Evolutionary conservation across 176 grass and related monocot genomes (phyloP).

Genomic region (Chrysopogon serrulatus): DNA sequence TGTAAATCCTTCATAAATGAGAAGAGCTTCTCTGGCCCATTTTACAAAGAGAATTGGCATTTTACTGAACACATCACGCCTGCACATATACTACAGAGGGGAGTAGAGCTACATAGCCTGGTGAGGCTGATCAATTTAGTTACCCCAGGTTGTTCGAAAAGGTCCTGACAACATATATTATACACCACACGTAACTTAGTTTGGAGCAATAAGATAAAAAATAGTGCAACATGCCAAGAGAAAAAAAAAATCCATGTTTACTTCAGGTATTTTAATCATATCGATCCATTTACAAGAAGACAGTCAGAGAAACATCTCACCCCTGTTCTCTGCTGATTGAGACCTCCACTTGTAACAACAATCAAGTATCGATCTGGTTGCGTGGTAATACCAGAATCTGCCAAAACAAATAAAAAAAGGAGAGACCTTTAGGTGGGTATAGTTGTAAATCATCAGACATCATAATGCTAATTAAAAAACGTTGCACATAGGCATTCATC

Average conservation of each 20-base stretch:
- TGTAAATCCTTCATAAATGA: not conserved
- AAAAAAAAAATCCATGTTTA: not conserved
- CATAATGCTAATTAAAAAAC: not conserved
- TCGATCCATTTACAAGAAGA: not conserved
- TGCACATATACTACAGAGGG: not conserved
- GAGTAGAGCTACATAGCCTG: not conserved
- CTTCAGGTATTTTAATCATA: not conserved
- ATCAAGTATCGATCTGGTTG: conserved; percentile 63
- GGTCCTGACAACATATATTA: not conserved
- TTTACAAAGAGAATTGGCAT: not conserved
- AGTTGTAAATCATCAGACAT: not conserved
- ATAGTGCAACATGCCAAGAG: not conserved
- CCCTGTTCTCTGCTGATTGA: conserved; percentile 93
- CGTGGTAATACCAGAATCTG: conserved; percentile 54
- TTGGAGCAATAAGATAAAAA: not conserved
- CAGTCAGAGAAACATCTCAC: conserved; percentile 38
- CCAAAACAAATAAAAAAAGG: conserved; percentile 11
- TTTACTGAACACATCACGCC: not conserved
- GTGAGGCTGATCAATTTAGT: not conserved
- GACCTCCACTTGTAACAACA: conserved; percentile 77
- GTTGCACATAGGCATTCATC: not conserved
- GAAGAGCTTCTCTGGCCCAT: conserved; percentile 7
- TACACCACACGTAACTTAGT: not conserved
- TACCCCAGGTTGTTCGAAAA: conserved; percentile 1
- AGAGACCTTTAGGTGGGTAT: not conserved